Percentiles rank a stretch among this genome's conserved stretches.
These are phyloP conservation scores for Ustulina deusta DNA, from an alignment of 2,329 filamentous ascomycete species.

Conservation along the genomic window DNA sequence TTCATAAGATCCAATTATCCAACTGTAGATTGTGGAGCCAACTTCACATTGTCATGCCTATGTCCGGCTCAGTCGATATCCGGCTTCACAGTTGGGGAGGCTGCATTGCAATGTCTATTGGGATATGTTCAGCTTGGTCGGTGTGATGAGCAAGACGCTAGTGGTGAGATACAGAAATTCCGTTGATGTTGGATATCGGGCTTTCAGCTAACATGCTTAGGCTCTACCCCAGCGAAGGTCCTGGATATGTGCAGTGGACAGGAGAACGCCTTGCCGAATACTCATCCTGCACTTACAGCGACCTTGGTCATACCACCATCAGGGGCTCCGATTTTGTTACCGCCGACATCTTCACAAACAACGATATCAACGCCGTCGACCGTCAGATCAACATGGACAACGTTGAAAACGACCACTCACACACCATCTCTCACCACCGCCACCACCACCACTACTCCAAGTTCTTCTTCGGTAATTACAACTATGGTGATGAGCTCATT, in stretches of 20 bases:
- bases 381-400: conserved; percentile 24
- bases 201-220: conserved; percentile 44
- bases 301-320: conserved; percentile 59
- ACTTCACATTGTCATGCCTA: conserved; percentile 70
- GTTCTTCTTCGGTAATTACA: conserved; percentile 8
- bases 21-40: conserved; percentile 59
- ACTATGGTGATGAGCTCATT: conserved; percentile 31
- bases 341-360: conserved; percentile 37
- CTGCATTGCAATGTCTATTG: conserved; percentile 74
- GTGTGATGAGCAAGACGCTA: conserved; percentile 63
- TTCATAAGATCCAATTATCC: conserved; percentile 73
- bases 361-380: conserved; percentile 21
- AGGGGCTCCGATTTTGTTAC: conserved; percentile 35
- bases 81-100: conserved; percentile 79
- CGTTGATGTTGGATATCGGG: conserved; percentile 17
- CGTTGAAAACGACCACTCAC: conserved; percentile 30
- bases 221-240: conserved; percentile 51
- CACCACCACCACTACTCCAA: conserved; percentile 23
- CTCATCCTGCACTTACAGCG: conserved; percentile 69
- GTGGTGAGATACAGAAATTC: conserved; percentile 49
- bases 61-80: conserved; percentile 70
- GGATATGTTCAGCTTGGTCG: conserved; percentile 62
- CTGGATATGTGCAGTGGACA: conserved; percentile 69
- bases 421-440: conserved; percentile 14
- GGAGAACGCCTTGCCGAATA: conserved; percentile 64